Percentiles rank a stretch among this genome's conserved stretches.
phyloP scores from a whole-genome alignment of 345 rosid species.

The Stellera chamaejasme region DNA sequence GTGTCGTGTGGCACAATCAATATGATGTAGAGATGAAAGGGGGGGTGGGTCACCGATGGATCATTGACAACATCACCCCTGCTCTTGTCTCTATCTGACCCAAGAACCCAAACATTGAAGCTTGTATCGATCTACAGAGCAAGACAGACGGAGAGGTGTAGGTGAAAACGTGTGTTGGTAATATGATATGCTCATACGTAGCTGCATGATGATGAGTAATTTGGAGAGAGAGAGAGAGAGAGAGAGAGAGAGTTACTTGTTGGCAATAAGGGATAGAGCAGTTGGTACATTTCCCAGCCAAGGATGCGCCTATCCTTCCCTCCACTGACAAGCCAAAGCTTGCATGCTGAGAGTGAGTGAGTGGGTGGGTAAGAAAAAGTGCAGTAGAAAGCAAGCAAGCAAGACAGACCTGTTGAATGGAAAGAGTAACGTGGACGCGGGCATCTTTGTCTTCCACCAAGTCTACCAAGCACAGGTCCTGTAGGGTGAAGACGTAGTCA shows the following conservation, averaged over 20 bases:
- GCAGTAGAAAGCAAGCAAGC: background rate
- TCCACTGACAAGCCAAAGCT: constrained; percentile 83
- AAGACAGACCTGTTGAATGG: constrained; percentile 57
- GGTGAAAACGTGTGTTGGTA: background rate
- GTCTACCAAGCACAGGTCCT: constrained; percentile 53
- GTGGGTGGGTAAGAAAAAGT: background rate
- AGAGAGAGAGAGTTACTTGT: constrained; percentile 24
- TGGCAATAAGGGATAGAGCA: constrained; percentile 64
- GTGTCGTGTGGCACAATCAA: background rate
- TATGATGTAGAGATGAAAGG: background rate
- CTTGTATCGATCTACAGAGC: constrained; percentile 51
- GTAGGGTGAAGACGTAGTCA: constrained; percentile 52
- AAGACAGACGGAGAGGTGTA: background rate
- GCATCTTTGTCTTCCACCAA: constrained; percentile 52
- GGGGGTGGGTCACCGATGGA: constrained; percentile 50
- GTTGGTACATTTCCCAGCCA: constrained; percentile 54
- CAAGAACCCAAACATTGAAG: constrained; percentile 81
- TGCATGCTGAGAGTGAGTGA: constrained; percentile 47
- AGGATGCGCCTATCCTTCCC: constrained; percentile 59
- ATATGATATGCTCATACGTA: background rate
- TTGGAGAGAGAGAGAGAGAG: background rate
- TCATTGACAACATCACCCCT: constrained; percentile 51
- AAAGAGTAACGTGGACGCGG: constrained; percentile 44
- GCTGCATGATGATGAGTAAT: background rate
- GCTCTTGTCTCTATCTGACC: constrained; percentile 28